Percentiles rank a stretch among this genome's conserved stretches.
Evolutionary conservation across 176 grass and related monocot species (phyloP).

Genomic region (Eleusine coracana): DNA sequence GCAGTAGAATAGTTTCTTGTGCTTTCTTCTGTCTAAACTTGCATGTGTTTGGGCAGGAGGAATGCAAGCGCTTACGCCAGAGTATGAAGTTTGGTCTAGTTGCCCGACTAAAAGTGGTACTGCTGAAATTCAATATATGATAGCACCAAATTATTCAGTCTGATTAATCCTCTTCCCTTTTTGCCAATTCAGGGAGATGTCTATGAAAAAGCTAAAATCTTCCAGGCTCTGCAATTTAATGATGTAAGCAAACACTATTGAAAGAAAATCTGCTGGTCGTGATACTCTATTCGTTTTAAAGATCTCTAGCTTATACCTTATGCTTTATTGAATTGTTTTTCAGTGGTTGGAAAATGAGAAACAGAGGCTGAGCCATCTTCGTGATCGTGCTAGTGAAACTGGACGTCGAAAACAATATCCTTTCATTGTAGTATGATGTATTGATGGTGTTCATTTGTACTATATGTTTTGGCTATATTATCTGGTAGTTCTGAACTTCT

Average conservation of each 20-base stretch:
- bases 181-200: slow-evolving; percentile 66
- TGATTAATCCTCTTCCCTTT: slow-evolving; percentile 38
- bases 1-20: slow-evolving; percentile 1
- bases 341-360: slow-evolving; percentile 96
- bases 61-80: slow-evolving; percentile 85
- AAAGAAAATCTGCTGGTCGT: slow-evolving; percentile 25
- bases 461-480: slow-evolving; percentile 12
- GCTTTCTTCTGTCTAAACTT: slow-evolving; percentile 44
- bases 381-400: slow-evolving; percentile 99
- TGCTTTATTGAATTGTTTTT: slow-evolving; percentile 43
- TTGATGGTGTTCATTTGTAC: slow-evolving; percentile 5
- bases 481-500: slow-evolving; percentile 4
- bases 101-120: slow-evolving; percentile 90
- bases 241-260: slow-evolving; percentile 60
- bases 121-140: slow-evolving; percentile 38
- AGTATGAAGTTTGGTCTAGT: slow-evolving; percentile 79
- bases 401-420: slow-evolving; percentile 99
- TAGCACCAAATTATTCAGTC: slow-evolving; percentile 15
- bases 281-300: slow-evolving; percentile 35
- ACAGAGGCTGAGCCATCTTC: slow-evolving; percentile 78
- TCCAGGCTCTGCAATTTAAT: slow-evolving; percentile 78
- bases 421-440: slow-evolving; percentile 50
- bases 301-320: slow-evolving; percentile 20
- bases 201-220: slow-evolving; percentile 68
- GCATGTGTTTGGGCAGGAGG: slow-evolving; percentile 63